These are phyloP conservation scores for Annulohypoxylon maeteangense DNA, from an alignment of 495 filamentous ascomycete genomes.

Conservation along the genomic window DNA sequence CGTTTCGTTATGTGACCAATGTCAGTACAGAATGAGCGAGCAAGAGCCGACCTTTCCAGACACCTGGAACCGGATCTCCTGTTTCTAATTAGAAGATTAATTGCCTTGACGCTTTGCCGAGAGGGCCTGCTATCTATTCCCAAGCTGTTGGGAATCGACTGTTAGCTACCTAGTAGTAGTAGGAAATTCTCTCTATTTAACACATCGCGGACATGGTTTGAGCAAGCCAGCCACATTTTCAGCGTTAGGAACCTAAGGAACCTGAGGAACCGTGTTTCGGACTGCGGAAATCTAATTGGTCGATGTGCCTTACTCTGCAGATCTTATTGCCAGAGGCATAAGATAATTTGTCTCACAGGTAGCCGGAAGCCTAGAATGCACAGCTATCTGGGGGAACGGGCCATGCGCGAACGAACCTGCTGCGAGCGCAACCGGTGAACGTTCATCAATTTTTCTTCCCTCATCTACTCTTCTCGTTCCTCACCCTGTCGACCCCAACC, in stretches of 20 bases:
- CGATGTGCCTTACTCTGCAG: conserved; percentile 29
- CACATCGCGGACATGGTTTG: background rate
- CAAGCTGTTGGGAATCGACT: conserved; percentile 32
- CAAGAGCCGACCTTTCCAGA: conserved; percentile 34
- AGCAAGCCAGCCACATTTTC: background rate
- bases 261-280: conserved; percentile 10
- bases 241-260: conserved; percentile 6
- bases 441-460: conserved; percentile 7
- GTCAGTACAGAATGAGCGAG: conserved; percentile 7
- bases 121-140: conserved; percentile 26
- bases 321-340: conserved; percentile 37
- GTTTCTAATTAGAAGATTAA: conserved; percentile 32
- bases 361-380: conserved; percentile 25
- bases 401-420: conserved; percentile 8
- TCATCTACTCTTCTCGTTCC: conserved; percentile 7
- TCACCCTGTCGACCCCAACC: conserved; percentile 40
- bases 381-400: conserved; percentile 28
- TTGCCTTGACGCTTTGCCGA: conserved; percentile 34
- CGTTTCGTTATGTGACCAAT: conserved; percentile 36
- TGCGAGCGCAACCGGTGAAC: conserved; percentile 28
- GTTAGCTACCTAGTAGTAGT: background rate
- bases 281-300: conserved; percentile 15
- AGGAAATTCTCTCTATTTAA: conserved; percentile 2
- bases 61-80: conserved; percentile 23
- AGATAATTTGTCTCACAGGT: conserved; percentile 30